Base-by-base conservation (phyloP, 2,329 filamentous ascomycete genomes). In the Pseudocercospora crystallina region DNA sequence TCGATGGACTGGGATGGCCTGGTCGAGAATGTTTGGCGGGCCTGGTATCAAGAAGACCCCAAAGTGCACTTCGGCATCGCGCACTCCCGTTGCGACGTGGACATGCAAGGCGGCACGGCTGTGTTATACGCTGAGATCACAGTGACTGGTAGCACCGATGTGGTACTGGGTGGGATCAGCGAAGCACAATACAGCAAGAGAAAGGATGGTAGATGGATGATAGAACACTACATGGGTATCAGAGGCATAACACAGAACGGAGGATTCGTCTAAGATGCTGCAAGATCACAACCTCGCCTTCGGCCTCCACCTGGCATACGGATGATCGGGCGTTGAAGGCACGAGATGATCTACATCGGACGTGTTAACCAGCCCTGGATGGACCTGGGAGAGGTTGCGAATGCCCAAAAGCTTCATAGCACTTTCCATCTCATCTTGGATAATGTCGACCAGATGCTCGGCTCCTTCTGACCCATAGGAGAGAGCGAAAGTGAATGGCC, bases 351-450 rank as follows among this genome's bases (percentile, higher is more conserved):
- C 76, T 15, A 80, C 65, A 58, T 77, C 76, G 14, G 41, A 43
- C 2, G 67, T 69, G 47, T 83, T 82, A 13, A 85, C 65, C 62
- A 83, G 71, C 0, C 81, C 80, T 0, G 82, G 80, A 58, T 83
- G 79, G 8, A 82, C 72, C 63, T 85, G 76, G 40, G 77, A 74
- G 8, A 85, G 65, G 48, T 78, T 75, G 0, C 78, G 83, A 17
- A 85, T 72, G 3, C 83, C 83, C 47, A 83, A 76, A 68, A 85
- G 75, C 39, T 78, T 77, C 83, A 86, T 86, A 2, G 81, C 81
- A 2, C 78, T 82, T 57, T 83, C 77, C 3, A 86, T 64, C 64
- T 87, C 83, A 53, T 85, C 82, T 2, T 65, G 64, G 38, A 75
- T 60, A 13, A 74, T 54, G 30, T 54, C 48, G 17, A 54, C 45